Conservation (phyloP, 768 basidiomycete genomes). For the Gymnopilus dilepis region DNA sequence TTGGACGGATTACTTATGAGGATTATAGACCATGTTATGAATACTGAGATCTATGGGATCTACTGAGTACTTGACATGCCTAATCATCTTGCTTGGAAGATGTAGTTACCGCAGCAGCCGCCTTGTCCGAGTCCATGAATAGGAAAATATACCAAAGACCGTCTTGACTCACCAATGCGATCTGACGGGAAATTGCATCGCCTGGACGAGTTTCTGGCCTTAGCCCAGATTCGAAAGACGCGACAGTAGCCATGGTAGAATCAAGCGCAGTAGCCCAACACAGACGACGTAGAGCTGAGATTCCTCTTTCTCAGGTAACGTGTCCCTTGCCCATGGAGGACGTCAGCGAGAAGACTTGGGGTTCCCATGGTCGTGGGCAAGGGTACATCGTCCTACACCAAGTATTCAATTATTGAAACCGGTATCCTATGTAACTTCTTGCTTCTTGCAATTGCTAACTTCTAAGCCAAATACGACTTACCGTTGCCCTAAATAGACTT, state of each 20-base stretch:
- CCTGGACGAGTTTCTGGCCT: constrained; percentile 42
- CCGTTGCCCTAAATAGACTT: too few relatives aligned
- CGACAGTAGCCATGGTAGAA: not conserved
- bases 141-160: too few relatives aligned
- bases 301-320: not conserved
- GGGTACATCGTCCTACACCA: too few relatives aligned
- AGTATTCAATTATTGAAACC: too few relatives aligned
- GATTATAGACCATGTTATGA: constrained; percentile 51
- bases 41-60: constrained; percentile 40
- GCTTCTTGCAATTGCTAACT: too few relatives aligned
- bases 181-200: constrained; percentile 40
- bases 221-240: constrained; percentile 19
- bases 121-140: too few relatives aligned
- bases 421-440: too few relatives aligned
- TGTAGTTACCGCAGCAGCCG: constrained; percentile 19
- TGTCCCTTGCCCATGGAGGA: constrained; percentile 6
- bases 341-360: constrained; percentile 5
- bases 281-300: not conserved
- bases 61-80: not conserved
- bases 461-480: too few relatives aligned
- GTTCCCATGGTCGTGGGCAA: constrained; percentile 29
- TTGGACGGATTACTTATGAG: constrained; percentile 48
- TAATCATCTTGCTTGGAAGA: not conserved
- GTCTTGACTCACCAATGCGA: constrained; percentile 41
- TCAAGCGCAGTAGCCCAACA: not conserved